Evolutionary conservation across 208 protist species (phyloP).

Genomic region (Leishmania tarentolae): DNA sequence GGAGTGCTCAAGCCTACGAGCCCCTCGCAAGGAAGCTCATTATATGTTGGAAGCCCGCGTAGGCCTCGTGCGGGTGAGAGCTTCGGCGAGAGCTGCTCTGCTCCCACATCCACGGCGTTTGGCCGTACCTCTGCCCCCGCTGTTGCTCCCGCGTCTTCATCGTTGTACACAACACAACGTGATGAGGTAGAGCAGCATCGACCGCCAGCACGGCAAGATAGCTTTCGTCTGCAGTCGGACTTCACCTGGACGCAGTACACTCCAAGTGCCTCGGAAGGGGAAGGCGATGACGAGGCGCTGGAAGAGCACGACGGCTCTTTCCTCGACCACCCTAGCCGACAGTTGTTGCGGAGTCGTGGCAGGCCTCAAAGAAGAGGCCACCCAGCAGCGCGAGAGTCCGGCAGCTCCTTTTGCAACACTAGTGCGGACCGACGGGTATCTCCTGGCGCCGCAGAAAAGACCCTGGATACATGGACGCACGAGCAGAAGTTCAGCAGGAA

Average conservation of each 20-base stretch:
- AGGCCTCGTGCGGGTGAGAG: background rate
- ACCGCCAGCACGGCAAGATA: slow-evolving; percentile 11
- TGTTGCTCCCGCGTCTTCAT: background rate
- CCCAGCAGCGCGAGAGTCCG: background rate
- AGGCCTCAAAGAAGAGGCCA: background rate
- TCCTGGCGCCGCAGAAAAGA: background rate
- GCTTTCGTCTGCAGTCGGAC: slow-evolving; percentile 29
- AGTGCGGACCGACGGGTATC: background rate
- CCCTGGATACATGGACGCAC: slow-evolving; percentile 3
- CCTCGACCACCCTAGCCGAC: slow-evolving; percentile 1
- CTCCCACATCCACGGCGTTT: background rate
- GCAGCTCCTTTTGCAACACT: background rate
- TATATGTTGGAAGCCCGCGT: slow-evolving; percentile 9
- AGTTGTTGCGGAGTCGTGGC: slow-evolving; percentile 10
- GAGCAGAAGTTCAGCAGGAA: slow-evolving; percentile 10
- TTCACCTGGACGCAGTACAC: slow-evolving; percentile 35
- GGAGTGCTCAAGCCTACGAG: background rate
- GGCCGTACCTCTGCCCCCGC: background rate
- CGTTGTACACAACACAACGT: background rate
- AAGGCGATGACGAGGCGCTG: background rate
- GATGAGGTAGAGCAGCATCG: background rate
- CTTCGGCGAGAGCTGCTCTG: slow-evolving; percentile 7
- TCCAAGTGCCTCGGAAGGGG: slow-evolving; percentile 25
- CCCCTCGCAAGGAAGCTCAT: slow-evolving; percentile 11
- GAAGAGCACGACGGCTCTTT: background rate